Base-by-base conservation (phyloP, 352 stramenopile genomes). In the Aphanomyces cochlioides region DNA sequence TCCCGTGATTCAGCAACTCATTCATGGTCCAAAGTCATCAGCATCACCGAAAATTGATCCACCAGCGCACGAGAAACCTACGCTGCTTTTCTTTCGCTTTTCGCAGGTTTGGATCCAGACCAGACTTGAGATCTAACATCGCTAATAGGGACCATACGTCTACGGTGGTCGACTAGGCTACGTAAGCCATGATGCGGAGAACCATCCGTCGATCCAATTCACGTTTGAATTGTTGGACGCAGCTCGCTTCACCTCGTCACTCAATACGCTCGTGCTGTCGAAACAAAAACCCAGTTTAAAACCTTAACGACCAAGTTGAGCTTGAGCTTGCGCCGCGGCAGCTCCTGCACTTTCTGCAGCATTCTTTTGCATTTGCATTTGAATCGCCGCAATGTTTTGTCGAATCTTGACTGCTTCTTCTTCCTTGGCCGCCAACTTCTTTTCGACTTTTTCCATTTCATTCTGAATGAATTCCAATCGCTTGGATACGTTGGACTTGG, bases 381-480 rank as follows among this genome's bases (percentile, higher is more conserved):
- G 87, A 76, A 92, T 82, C 67, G 80, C 80, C 54, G 93, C 87
- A 77, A 98, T 97, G 63, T 86, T 96, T 63, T 84, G 88, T 38
- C 90, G 89, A 72, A 98, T 92, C 69, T 90, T 85, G 37, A 93
- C 77, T 38, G 85, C 89, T 59, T 97, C 83, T 70, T 96, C 93
- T 80, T 98, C 90, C 75, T 96, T 97, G 48, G 78, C 76, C 41
- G 93, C 84, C 67, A 95, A 90, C 80, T 95, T 93, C 59, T 76
- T 77, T 66, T 89, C 93, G 39, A 96, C 84, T 65, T 96, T 96
- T 74, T 85, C 81, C 87, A 98, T 79, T 74, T 98, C 93, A 50
- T 94, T 90, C 59, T 89, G 91, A 76, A 98, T 98, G 73, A 98
- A 98, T 80, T 98, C 93, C 67, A 98, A 83, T 43, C 94, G 85